phyloP scores from a whole-genome alignment of 495 filamentous ascomycete species.

The Aspergillus asperescens region DNA sequence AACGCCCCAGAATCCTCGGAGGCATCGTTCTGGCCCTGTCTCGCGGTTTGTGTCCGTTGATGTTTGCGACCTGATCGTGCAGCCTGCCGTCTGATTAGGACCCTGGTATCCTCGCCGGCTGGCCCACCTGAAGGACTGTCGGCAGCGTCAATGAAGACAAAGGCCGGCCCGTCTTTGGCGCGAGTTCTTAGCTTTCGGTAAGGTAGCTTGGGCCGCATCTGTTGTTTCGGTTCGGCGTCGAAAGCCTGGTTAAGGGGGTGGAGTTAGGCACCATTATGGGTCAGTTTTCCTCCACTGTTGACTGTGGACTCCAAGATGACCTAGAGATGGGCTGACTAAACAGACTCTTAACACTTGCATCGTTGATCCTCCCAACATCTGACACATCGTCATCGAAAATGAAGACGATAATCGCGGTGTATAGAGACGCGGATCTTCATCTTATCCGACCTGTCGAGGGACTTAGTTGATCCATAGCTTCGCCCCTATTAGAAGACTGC shows the following conservation, averaged over 20 bases:
- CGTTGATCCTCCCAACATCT: too few species aligned
- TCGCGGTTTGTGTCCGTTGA: not conserved
- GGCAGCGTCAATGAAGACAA: constrained; percentile 7
- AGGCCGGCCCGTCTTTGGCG: constrained; percentile 7
- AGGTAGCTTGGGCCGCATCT: constrained; percentile 4
- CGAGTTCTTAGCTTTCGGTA: constrained; percentile 3
- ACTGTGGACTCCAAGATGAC: not conserved
- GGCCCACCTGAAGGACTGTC: not conserved
- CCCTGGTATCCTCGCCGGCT: not conserved
- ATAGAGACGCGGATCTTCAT: too few species aligned
- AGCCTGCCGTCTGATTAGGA: constrained; percentile 2
- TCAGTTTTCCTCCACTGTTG: not conserved
- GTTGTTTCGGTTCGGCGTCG: not conserved
- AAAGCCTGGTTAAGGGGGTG: not conserved
- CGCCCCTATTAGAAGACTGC: too few species aligned
- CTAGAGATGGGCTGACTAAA: not conserved
- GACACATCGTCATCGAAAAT: too few species aligned
- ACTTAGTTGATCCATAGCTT: too few species aligned
- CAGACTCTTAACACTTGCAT: too few species aligned
- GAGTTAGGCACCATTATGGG: not conserved
- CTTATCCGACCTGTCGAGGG: too few species aligned
- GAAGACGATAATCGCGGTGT: too few species aligned
- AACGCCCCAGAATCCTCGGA: not conserved
- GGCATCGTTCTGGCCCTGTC: not conserved
- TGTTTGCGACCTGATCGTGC: constrained; percentile 7